Conservation (phyloP, 805 yeast genomes). For the Wickerhamomyces mucosus region DNA sequence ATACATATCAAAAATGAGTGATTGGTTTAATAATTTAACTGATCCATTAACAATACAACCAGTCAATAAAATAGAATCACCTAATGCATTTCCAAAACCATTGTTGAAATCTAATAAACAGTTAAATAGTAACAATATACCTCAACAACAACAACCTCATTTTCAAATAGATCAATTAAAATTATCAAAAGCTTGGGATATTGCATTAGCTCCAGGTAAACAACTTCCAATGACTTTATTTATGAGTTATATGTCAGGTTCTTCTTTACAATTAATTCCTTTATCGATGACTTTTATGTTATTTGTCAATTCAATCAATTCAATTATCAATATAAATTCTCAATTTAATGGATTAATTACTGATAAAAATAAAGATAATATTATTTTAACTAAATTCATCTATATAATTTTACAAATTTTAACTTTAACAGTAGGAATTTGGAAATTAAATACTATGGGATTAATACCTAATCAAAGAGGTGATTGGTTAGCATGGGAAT, state of each 20-base stretch:
- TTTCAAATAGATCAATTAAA: conserved; percentile 7
- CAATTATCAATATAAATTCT: conserved; percentile 47
- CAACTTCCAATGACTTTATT: conserved; percentile 81
- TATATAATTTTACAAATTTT: conserved; percentile 40
- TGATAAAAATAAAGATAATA: conserved; percentile 24
- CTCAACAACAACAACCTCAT: not conserved
- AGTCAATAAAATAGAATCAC: conserved; percentile 2
- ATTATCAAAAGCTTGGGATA: conserved; percentile 71
- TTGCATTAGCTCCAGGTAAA: conserved; percentile 77
- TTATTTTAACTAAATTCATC: conserved; percentile 18
- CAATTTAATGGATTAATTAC: conserved; percentile 44
- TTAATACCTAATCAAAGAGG: conserved; percentile 77
- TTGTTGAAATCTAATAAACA: no score
- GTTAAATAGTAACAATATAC: no score
- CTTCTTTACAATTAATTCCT: conserved; percentile 81
- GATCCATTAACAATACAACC: no score
- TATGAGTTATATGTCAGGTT: conserved; percentile 92
- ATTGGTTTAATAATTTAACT: no score
- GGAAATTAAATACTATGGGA: conserved; percentile 84
- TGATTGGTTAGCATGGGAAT: conserved; percentile 91
- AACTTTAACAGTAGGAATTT: conserved; percentile 65
- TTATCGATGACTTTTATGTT: conserved; percentile 84
- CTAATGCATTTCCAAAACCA: conserved; percentile 9
- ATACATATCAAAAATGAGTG: no score
- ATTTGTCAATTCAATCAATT: conserved; percentile 67